These are phyloP conservation scores for Cutaneotrichosporon sp. DNA, from an alignment of 1,284 basidiomycete genomes.

Conservation along the genomic window DNA sequence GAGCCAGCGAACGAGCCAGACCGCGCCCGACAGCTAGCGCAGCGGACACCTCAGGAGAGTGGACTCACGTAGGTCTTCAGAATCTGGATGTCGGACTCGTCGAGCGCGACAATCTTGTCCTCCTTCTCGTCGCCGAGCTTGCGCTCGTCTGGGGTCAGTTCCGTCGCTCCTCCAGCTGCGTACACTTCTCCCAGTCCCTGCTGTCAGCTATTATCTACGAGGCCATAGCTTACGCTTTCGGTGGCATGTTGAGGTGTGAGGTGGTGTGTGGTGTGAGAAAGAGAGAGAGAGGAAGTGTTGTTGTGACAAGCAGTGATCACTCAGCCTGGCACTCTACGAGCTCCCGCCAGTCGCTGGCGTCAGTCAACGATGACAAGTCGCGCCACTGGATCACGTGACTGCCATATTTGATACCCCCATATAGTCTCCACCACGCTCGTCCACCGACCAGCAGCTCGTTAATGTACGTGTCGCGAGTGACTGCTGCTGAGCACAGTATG, in stretches of 20 bases:
- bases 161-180: slow-evolving; percentile 15
- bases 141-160: slow-evolving; percentile 64
- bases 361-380: slow-evolving; percentile 34
- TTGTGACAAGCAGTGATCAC: slow-evolving; percentile 1
- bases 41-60: too few relatives aligned
- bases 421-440: too few relatives aligned
- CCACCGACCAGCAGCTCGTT: too few relatives aligned
- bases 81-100: slow-evolving; percentile 98
- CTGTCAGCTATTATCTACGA: background rate
- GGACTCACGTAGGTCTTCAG: slow-evolving; percentile 93
- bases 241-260: slow-evolving; percentile 3
- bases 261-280: background rate
- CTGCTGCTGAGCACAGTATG: background rate
- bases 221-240: slow-evolving; percentile 7
- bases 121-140: slow-evolving; percentile 77
- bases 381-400: slow-evolving; percentile 1
- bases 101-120: slow-evolving; percentile 91
- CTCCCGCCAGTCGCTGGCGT: background rate
- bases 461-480: too few relatives aligned
- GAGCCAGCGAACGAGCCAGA: too few relatives aligned
- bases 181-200: slow-evolving; percentile 97
- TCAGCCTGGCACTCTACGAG: too few relatives aligned
- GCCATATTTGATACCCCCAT: background rate
- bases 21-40: too few relatives aligned
- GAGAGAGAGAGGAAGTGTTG: background rate